Evolutionary conservation across 805 yeast genomes (phyloP).

Genomic region (Candida fluviatilis): DNA sequence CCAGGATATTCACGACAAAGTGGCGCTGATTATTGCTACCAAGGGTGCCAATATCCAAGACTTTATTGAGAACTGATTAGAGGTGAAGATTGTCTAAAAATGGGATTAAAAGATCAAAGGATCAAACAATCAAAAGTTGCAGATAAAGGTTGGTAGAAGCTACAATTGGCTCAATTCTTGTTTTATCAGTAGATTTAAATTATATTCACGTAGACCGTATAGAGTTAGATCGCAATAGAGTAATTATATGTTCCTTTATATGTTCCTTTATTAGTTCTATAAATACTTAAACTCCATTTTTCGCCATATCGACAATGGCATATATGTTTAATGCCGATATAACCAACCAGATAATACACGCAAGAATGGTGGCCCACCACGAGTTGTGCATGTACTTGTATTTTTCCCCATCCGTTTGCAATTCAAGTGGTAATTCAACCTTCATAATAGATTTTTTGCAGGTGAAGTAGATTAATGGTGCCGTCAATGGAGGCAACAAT

Average conservation of each 20-base stretch:
- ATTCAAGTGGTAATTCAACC: conserved; percentile 34
- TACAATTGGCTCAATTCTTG: no score
- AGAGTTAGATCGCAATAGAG: no score
- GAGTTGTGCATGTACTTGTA: conserved; percentile 59
- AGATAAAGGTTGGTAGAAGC: no score
- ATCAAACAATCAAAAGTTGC: no score
- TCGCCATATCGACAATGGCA: conserved; percentile 41
- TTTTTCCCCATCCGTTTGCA: conserved; percentile 13
- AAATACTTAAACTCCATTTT: conserved; percentile 28
- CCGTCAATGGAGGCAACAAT: conserved; percentile 76
- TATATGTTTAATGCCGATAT: conserved; percentile 71
- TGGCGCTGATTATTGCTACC: conserved; percentile 49
- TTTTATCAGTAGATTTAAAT: no score
- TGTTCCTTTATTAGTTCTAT: no score
- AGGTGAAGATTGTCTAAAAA: no score
- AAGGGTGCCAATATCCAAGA: conserved; percentile 16
- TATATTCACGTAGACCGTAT: no score
- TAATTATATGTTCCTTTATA: no score
- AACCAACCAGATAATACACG: conserved; percentile 62
- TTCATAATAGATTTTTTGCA: conserved; percentile 66
- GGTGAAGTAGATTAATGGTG: conserved; percentile 83
- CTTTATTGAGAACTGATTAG: conserved; percentile 20
- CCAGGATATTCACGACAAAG: conserved; percentile 63
- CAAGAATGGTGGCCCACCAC: conserved; percentile 50
- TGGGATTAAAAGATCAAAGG: no score